Evolutionary conservation across 345 rosid species (phyloP).

Genomic region (Rhodamnia rubescens): DNA sequence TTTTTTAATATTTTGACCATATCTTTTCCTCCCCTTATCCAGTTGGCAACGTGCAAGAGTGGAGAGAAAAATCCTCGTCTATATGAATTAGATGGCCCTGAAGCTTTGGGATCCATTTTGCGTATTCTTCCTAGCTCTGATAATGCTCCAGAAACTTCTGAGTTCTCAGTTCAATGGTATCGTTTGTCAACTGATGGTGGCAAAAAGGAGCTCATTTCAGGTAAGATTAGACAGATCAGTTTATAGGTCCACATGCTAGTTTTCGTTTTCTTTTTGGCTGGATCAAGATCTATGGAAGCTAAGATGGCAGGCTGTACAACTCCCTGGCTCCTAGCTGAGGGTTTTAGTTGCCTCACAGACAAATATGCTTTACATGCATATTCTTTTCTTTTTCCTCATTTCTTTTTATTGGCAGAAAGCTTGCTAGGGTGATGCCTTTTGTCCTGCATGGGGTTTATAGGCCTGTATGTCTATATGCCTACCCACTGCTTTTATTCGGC

Average conservation of each 20-base stretch:
- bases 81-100: constrained; percentile 79
- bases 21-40: constrained; percentile 1
- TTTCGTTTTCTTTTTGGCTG: not conserved
- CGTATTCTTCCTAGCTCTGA: constrained; percentile 55
- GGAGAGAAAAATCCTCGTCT: constrained; percentile 35
- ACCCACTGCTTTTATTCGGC: not conserved
- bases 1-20: not conserved
- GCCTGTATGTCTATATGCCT: not conserved
- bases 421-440: not conserved
- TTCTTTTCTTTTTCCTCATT: not conserved
- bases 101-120: constrained; percentile 73
- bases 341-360: not conserved
- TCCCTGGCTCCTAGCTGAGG: not conserved
- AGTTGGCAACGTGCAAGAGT: constrained; percentile 64
- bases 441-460: not conserved
- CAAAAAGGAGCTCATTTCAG: constrained; percentile 84
- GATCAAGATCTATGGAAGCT: not conserved
- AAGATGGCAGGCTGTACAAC: not conserved
- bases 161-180: constrained; percentile 76
- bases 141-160: constrained; percentile 58
- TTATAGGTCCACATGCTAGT: not conserved
- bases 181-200: constrained; percentile 63
- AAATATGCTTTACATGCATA: not conserved
- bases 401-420: not conserved
- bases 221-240: constrained; percentile 11